A percentile compares a stretch with the other conserved stretches of the same genome.
Evolutionary conservation across 1,284 basidiomycete species (phyloP).

Genomic region (Megacollybia platyphylla): DNA sequence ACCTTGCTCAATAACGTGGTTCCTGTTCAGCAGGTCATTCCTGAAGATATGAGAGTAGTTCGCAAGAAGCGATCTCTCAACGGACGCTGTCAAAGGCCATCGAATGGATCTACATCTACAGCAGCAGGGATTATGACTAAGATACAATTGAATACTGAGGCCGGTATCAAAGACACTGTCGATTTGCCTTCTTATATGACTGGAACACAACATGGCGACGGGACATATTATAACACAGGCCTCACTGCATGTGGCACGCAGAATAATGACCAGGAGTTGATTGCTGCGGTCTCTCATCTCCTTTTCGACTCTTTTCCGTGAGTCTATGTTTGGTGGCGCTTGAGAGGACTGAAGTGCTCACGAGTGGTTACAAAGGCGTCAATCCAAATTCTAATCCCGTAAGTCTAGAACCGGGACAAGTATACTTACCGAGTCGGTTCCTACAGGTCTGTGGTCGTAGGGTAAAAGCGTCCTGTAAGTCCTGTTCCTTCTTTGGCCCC

Average conservation of each 20-base stretch:
- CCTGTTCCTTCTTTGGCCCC: background rate
- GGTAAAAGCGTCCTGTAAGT: constrained; percentile 34
- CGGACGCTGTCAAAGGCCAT: constrained; percentile 1
- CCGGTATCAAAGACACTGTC: constrained; percentile 9
- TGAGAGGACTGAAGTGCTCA: constrained; percentile 5
- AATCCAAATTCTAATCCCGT: constrained; percentile 54
- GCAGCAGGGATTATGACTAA: constrained; percentile 4
- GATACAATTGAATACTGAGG: constrained; percentile 8
- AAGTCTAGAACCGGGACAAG: background rate
- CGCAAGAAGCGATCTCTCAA: too few species aligned
- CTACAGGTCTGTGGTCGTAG: constrained; percentile 30
- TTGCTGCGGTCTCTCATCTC: constrained; percentile 45
- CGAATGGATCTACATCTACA: constrained; percentile 6
- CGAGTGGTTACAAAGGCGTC: constrained; percentile 30
- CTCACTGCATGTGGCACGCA: constrained; percentile 60
- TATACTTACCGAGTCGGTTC: background rate
- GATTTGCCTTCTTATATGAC: constrained; percentile 21
- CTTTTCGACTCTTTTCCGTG: constrained; percentile 56
- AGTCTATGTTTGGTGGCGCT: constrained; percentile 13
- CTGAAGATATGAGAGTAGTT: background rate
- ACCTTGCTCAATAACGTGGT: background rate
- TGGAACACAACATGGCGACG: constrained; percentile 39
- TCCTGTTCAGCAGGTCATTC: background rate
- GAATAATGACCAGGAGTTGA: constrained; percentile 39
- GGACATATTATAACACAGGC: constrained; percentile 29